Conservation (phyloP, 768 basidiomycete genomes). For the Termitomyces sp. region DNA sequence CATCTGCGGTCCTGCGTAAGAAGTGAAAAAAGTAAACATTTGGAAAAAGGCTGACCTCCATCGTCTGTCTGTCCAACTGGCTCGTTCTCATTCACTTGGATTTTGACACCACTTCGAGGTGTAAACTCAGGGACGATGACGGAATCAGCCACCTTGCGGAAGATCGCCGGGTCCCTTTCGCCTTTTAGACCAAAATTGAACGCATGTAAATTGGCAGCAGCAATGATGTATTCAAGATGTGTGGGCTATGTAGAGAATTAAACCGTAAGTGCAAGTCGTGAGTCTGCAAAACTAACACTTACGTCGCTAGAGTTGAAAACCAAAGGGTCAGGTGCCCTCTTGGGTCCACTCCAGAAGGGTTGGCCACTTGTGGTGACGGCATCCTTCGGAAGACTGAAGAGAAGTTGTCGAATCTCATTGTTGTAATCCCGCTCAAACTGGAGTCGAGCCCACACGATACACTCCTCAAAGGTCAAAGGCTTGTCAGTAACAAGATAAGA, state of each 20-base stretch:
- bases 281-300: conserved; percentile 20
- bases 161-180: conserved; percentile 68
- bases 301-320: conserved; percentile 85
- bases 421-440: conserved; percentile 94
- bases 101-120: conserved; percentile 88
- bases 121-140: conserved; percentile 88
- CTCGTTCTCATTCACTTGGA: conserved; percentile 91
- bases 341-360: conserved; percentile 99
- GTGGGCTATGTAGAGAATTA: conserved; percentile 44
- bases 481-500: conserved; percentile 89
- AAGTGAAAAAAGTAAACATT: not conserved
- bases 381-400: conserved; percentile 94
- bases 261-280: not conserved
- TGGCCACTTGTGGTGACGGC: conserved; percentile 86
- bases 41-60: conserved; percentile 25
- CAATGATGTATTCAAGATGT: conserved; percentile 84
- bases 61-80: conserved; percentile 60
- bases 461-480: conserved; percentile 94
- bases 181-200: conserved; percentile 97
- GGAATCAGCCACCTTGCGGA: conserved; percentile 79
- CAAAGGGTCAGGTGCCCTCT: conserved; percentile 91
- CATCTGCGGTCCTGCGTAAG: conserved; percentile 28
- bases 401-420: conserved; percentile 87
- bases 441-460: conserved; percentile 92
- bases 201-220: conserved; percentile 94